Base-by-base conservation (phyloP, 257 asterid species). In the Scutellaria galericulata region DNA sequence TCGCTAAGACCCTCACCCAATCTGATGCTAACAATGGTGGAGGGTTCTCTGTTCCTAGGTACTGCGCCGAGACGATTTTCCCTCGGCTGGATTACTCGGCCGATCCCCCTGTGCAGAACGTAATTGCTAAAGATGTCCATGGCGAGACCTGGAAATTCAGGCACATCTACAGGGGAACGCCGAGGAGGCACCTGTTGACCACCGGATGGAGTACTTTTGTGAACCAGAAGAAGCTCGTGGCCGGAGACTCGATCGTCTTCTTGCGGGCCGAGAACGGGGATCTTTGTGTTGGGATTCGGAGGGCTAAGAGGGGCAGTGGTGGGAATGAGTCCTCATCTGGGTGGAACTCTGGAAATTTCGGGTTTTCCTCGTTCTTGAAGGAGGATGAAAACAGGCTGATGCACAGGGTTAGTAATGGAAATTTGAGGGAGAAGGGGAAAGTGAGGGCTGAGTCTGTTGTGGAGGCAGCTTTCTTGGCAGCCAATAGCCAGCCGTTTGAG, bases 201-300 rank as follows among this genome's bases (percentile, higher is more conserved):
- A 85, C 90, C 0, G 90, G 90, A 8, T 85, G 90, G 90, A 85
- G 90, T 52, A 73, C 79, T 6, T 85, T 85, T 65, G 90, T 83
- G 74, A 83, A 83, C 52, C 80, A 83, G 72, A 83, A 83, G 86
- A 80, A 85, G 83, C 82, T 85, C 7, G 80, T 85, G 0, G 90
- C 88, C 13, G 90, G 90, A 9, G 90, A 85, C 70, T 80, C 86
- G 7, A 77, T 85, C 8, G 86, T 85, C 58, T 85, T 85, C 74
- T 27, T 83, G 68, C 81, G 80, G 83, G 82, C 82, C 0, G 87
- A 85, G 24, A 85, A 76, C 48, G 89, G 87, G 13, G 87, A 85
- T 57, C 85, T 85, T 20, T 85, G 85, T 47, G 83, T 85, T 37
- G 89, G 87, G 73, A 80, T 83, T 20, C 77, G 84, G 66, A 70